These are phyloP conservation scores for Litchi chinensis DNA, from an alignment of 345 rosid genomes.

Conservation along the genomic window DNA sequence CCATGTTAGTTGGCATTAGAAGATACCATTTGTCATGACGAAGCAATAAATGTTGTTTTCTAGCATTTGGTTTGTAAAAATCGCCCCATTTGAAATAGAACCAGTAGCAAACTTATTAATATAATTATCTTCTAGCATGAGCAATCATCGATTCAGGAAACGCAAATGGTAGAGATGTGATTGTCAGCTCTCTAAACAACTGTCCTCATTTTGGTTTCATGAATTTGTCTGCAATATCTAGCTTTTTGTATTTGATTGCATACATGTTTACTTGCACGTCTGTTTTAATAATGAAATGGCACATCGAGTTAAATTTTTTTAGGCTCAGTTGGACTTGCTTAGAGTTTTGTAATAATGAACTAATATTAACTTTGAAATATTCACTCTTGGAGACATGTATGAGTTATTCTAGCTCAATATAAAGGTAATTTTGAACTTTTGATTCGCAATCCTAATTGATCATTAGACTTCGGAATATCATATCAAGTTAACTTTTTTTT, in stretches of 20 bases:
- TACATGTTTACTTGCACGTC: background rate
- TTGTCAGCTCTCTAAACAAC: background rate
- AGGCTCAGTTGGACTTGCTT: too few species aligned
- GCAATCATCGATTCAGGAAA: background rate
- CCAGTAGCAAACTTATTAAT: too few species aligned
- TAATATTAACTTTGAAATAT: too few species aligned
- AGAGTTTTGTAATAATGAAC: too few species aligned
- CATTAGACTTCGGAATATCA: too few species aligned
- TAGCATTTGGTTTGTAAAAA: background rate
- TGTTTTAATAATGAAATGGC: background rate
- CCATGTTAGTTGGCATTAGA: background rate
- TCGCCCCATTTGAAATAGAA: background rate
- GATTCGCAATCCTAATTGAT: too few species aligned
- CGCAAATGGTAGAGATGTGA: background rate
- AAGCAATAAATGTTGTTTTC: too few species aligned
- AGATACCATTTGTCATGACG: background rate
- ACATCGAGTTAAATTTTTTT: background rate
- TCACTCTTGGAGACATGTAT: too few species aligned
- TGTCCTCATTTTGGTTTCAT: background rate
- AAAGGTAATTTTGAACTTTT: too few species aligned
- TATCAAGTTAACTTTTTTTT: too few species aligned
- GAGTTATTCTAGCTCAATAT: too few species aligned
- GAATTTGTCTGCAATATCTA: background rate
- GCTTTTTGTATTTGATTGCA: background rate
- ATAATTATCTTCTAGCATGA: background rate